Evolutionary conservation across 1,139 yeast genomes (phyloP), one percentile per base, ranked within the genome.

Genomic region (Hansenula lynferdii): DNA sequence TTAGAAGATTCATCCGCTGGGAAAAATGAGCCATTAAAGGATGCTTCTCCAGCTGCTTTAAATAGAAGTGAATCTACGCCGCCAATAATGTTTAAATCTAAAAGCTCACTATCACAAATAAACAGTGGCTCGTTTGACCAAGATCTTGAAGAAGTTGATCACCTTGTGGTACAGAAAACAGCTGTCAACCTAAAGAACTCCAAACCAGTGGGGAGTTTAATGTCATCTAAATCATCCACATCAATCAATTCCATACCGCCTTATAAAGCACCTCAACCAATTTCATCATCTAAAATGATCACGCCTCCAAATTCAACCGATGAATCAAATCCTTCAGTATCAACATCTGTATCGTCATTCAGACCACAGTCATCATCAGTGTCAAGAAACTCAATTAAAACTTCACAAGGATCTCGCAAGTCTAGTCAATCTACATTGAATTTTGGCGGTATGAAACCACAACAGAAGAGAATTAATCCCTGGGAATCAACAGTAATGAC

Each of bases 101-200:
- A 16, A 8, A 38, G 35, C 10, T 29, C 40, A 17, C 8, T 34
- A 1, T 22, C 38, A 7, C 19, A 35, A 19, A 23, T 39, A 26
- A 37, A 44, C 11, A 31, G 27, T 10, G 34, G 28, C 5, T 38
- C 49, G 2, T 31, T 31, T 18, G 35, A 31, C 16, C 37, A 39
- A 9, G 22, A 34, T 31, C 27, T 41, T n/a, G 42, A 44, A 6
- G 50, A 39, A 16, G 51, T 42, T 15, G 31, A 34, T 3, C 24
- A n/a, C n/a, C n/a, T n/a, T n/a, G n/a, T 34, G 3, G 28, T 20
- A 11, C 37, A 30, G 15, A 31, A 27, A 8, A 32, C 36, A 14
- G 36, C 31, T 3, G 43, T 34, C 9, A 49, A 42, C 36, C 36
- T 47, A 38, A 51, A 51, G 38, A 41, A 42, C 21, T 44, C 51